These are phyloP conservation scores for Acrocalymma vagum DNA, from an alignment of 2,329 filamentous ascomycete genomes.

Conservation along the genomic window DNA sequence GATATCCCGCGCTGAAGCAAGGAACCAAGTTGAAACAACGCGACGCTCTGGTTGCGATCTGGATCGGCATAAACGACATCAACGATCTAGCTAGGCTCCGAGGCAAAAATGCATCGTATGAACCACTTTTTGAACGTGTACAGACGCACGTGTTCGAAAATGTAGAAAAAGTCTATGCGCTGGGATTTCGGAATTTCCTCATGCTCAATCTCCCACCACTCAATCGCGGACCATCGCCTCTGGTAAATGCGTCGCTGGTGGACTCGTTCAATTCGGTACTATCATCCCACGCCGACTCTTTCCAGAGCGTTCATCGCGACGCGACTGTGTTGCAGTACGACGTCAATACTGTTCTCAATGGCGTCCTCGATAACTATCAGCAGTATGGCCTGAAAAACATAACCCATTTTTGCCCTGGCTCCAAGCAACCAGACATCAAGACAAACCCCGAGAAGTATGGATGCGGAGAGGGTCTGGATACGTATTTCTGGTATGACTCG, in stretches of 20 bases:
- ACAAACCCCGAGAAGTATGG: constrained; percentile 55
- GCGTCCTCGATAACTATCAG: constrained; percentile 52
- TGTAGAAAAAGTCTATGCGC: constrained; percentile 50
- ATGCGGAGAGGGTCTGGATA: constrained; percentile 50
- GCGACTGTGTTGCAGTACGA: constrained; percentile 55
- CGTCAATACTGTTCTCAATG: constrained; percentile 52
- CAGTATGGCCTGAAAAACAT: constrained; percentile 56
- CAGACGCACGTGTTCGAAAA: constrained; percentile 52
- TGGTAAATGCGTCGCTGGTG: constrained; percentile 58
- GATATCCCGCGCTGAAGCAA: constrained; percentile 48
- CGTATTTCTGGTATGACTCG: constrained; percentile 60
- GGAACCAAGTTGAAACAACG: constrained; percentile 38
- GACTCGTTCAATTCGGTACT: constrained; percentile 55
- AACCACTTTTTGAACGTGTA: constrained; percentile 55
- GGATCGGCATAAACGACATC: constrained; percentile 68
- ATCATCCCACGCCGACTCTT: constrained; percentile 40
- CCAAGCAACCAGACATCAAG: constrained; percentile 56
- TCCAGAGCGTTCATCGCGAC: constrained; percentile 40
- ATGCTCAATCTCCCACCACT: constrained; percentile 63
- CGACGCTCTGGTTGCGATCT: constrained; percentile 58
- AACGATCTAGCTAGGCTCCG: constrained; percentile 55
- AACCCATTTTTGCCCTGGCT: constrained; percentile 55
- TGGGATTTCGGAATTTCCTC: constrained; percentile 57
- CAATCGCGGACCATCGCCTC: constrained; percentile 53
- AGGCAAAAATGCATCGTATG: constrained; percentile 53